Percentiles rank a stretch among this genome's conserved stretches.
Conservation (phyloP, 177 flowering plant genomes). For the Viscum album region DNA sequence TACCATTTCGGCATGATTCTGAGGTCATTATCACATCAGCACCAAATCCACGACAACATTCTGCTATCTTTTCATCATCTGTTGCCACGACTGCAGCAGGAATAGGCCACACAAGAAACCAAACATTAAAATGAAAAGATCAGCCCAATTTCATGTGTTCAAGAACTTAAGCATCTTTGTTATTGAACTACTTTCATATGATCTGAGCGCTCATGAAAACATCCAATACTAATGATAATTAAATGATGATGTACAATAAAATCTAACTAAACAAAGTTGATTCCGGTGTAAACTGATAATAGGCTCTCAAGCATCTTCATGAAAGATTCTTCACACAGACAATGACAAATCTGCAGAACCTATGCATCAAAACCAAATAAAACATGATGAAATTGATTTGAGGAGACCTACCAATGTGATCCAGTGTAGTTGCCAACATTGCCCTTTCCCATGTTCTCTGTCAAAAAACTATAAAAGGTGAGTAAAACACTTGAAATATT, state of each 20-base stretch:
- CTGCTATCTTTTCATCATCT: constrained; percentile 84
- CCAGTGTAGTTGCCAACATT: constrained; percentile 60
- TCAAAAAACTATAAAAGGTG: background rate
- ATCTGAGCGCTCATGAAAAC: background rate
- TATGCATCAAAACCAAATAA: background rate
- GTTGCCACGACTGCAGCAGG: constrained; percentile 73
- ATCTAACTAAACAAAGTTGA: no score
- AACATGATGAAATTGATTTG: background rate
- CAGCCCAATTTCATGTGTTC: background rate
- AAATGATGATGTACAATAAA: no score
- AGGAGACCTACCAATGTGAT: constrained; percentile 49
- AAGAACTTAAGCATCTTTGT: background rate
- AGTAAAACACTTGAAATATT: no score
- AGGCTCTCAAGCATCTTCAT: no score
- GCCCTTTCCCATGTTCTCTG: constrained; percentile 99
- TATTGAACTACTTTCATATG: background rate
- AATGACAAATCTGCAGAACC: no score
- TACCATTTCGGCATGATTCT: constrained; percentile 82
- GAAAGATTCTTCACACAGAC: no score
- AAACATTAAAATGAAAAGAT: background rate
- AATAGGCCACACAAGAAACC: background rate
- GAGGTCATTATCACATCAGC: constrained; percentile 95
- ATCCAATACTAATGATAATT: no score
- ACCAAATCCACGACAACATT: constrained; percentile 83
- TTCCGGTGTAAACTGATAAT: no score